Percentiles rank a stretch among this genome's conserved stretches.
Conservation (phyloP, 345 rosid genomes). For the Hibiscus syriacus region DNA sequence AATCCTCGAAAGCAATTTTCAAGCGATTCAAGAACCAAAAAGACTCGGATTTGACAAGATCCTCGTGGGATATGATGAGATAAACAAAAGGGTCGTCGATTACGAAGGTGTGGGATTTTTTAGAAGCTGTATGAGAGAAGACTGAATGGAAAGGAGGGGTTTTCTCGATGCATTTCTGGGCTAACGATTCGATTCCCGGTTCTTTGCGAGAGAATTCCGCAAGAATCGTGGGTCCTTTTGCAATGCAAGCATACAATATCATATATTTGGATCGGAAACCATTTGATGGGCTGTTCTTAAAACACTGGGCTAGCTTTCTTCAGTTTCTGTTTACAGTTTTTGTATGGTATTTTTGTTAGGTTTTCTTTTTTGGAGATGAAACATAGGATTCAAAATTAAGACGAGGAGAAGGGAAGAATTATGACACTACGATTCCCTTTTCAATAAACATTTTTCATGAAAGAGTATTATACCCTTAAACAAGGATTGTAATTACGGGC, state of each 20-base stretch:
- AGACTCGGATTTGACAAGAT: too few species aligned
- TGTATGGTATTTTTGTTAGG: background rate
- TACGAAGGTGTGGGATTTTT: constrained; percentile 51
- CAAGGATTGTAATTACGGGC: background rate
- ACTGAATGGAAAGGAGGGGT: constrained; percentile 66
- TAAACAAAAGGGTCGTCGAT: constrained; percentile 50
- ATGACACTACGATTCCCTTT: background rate
- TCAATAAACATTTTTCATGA: background rate
- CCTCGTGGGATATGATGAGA: constrained; percentile 45
- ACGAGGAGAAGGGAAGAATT: background rate
- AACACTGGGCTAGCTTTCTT: background rate
- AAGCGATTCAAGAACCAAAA: too few species aligned
- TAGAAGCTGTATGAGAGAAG: constrained; percentile 58
- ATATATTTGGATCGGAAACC: constrained; percentile 56
- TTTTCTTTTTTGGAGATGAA: too few species aligned
- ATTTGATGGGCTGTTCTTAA: constrained; percentile 22
- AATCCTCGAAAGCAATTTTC: too few species aligned
- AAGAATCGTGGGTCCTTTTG: constrained; percentile 51
- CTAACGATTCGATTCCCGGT: constrained; percentile 46
- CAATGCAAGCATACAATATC: constrained; percentile 57
- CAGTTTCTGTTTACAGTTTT: background rate
- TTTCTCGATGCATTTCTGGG: constrained; percentile 47
- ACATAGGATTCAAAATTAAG: background rate
- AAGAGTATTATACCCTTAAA: constrained; percentile 1
- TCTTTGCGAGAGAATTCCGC: constrained; percentile 49